Conservation (phyloP, 1,284 basidiomycete species). For the Sporisorium reilianum region DNA sequence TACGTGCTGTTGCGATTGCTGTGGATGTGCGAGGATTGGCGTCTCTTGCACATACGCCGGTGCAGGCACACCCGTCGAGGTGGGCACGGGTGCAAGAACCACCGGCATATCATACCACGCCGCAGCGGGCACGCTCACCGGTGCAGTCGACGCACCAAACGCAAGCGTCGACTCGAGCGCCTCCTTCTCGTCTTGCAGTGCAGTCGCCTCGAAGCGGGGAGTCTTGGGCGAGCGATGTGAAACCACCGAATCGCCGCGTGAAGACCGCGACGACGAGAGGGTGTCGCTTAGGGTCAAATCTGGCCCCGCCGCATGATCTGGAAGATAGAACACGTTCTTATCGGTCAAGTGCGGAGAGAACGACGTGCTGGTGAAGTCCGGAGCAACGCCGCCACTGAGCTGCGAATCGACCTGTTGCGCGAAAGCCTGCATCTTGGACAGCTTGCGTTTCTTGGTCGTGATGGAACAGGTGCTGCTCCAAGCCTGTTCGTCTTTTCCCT, state of each 20-base stretch:
- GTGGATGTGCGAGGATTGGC: background rate
- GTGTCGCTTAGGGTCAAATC: too few species aligned
- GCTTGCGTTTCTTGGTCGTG: constrained; percentile 26
- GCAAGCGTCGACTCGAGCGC: background rate
- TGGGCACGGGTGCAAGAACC: background rate
- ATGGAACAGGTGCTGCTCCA: constrained; percentile 35
- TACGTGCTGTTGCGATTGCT: background rate
- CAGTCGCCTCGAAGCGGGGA: constrained; percentile 9
- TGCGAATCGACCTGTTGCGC: constrained; percentile 21
- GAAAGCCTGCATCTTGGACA: constrained; percentile 29
- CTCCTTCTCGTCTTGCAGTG: background rate
- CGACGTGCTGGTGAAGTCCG: background rate
- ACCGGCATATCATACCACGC: constrained; percentile 6
- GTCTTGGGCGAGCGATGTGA: constrained; percentile 22
- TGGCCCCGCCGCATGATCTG: background rate
- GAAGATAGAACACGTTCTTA: background rate
- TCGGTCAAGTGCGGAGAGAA: background rate
- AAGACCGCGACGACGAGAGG: constrained; percentile 14
- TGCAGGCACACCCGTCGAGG: background rate
- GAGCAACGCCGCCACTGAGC: background rate
- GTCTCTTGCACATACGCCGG: background rate
- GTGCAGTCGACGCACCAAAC: background rate
- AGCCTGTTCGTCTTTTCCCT: background rate
- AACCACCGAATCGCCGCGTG: constrained; percentile 12
- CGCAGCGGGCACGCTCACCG: background rate